Evolutionary conservation across 2,329 filamentous ascomycete genomes (phyloP), one percentile per base, ranked within the genome.

Genomic region (Neofusicoccum parvum): DNA sequence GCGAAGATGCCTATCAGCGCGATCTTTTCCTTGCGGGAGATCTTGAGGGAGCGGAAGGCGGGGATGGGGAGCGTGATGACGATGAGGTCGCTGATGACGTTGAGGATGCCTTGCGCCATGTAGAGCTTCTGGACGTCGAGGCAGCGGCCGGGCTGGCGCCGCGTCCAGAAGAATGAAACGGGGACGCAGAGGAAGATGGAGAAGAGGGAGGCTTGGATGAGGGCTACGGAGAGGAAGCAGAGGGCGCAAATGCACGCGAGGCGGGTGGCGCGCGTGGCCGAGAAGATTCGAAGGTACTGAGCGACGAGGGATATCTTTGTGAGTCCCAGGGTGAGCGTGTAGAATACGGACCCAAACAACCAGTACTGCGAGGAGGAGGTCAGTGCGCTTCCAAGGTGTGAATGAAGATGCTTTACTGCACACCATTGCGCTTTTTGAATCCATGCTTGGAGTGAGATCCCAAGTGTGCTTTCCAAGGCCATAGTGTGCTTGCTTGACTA

Each of bases 171-270:
- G 17, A n/a, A 20, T 0, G 5, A n/a, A 1, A 46, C 43, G 3
- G 43, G 43, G 6, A 17, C n/a, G n/a, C 43, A 46, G n/a, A n/a
- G 14, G 43, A 46, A 96, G 69, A 98, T 81, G 6, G 92, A 94
- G 80, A 97, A 98, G 80, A 97, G 97, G 70, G 96, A 76, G 68
- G 90, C 85, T 73, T 97, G 92, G 69, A 94, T 82, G 64, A 91
- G 72, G 67, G 86, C 84, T 77, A 90, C 92, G 66, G 92, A 75
- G 45, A 92, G 76, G 62, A 88, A 76, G 77, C 92, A 85, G 46
- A 94, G 76, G 14, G 43, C n/a, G 9, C 43, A n/a, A 1, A 46
- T 7, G 14, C 14, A n/a, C 15, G 43, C 15, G n/a, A n/a, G n/a
- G n/a, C 43, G 43, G 3, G n/a, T 46, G 3, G 43, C 15, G 14